Evolutionary conservation across 192 early-diverging fungal genomes (phyloP).

Genomic region (Umbelopsis sp.): DNA sequence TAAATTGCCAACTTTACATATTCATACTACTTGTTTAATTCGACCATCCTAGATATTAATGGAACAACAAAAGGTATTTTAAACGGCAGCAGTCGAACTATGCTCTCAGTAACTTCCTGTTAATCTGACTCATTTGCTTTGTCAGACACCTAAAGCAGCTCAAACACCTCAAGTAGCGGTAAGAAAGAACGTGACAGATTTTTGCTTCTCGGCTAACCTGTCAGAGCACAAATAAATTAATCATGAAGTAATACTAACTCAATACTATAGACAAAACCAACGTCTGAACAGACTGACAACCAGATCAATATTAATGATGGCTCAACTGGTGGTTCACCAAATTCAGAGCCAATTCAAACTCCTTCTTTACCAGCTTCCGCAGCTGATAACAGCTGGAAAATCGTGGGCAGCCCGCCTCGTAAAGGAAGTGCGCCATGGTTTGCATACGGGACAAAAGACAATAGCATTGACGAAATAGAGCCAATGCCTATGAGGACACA

Average conservation of each 20-base stretch:
- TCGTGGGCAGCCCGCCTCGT: constrained; percentile 39
- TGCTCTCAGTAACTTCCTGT: not conserved
- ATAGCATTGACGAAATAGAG: constrained; percentile 5
- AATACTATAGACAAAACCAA: not conserved
- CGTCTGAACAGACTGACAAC: not conserved
- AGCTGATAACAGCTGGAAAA: constrained; percentile 35
- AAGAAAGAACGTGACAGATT: not conserved
- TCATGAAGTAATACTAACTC: not conserved
- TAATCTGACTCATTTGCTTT: not conserved
- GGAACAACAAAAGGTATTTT: constrained; percentile 16
- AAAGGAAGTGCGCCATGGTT: constrained; percentile 29
- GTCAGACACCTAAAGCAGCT: not conserved
- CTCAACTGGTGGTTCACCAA: constrained; percentile 9
- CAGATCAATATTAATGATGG: constrained; percentile 20
- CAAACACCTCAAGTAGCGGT: constrained; percentile 6
- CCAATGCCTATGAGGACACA: not conserved
- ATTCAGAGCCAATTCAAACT: constrained; percentile 19
- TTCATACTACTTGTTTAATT: not conserved
- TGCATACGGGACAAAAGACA: not conserved
- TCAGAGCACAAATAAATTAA: not conserved
- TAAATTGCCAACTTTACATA: constrained; percentile 13
- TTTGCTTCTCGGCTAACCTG: not conserved
- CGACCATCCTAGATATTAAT: not conserved
- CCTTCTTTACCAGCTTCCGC: constrained; percentile 15
- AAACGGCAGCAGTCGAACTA: not conserved